These are phyloP conservation scores for Graphiopsis chlorocephala DNA, from an alignment of 2,329 filamentous ascomycete genomes.

Conservation along the genomic window DNA sequence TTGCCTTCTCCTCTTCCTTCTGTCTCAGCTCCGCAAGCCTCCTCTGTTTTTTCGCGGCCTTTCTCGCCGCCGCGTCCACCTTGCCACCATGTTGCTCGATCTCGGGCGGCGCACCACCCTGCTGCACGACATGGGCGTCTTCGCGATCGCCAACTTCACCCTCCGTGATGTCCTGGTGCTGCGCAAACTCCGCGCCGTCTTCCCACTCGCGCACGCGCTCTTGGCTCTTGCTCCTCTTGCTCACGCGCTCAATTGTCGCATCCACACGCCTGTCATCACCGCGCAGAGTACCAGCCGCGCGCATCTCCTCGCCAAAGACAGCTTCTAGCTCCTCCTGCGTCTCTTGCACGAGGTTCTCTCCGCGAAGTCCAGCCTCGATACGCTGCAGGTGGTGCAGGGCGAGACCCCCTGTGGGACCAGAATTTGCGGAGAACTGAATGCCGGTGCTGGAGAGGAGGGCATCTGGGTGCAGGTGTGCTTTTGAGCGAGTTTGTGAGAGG, in stretches of 20 bases:
- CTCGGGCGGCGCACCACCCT: slow-evolving; percentile 32
- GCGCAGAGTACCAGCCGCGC: slow-evolving; percentile 5
- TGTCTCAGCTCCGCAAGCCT: slow-evolving; percentile 39
- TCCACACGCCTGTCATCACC: slow-evolving; percentile 30
- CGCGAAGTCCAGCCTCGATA: slow-evolving; percentile 51
- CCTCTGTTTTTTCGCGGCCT: slow-evolving; percentile 55
- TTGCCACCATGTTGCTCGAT: slow-evolving; percentile 28
- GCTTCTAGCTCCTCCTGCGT: slow-evolving; percentile 34
- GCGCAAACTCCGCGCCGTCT: slow-evolving; percentile 44
- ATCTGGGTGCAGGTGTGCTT: slow-evolving; percentile 50
- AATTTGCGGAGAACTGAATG: slow-evolving; percentile 41
- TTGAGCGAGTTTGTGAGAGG: slow-evolving; percentile 38
- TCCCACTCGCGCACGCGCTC: slow-evolving; percentile 36
- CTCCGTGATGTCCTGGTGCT: slow-evolving; percentile 39
- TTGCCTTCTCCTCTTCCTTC: slow-evolving; percentile 27
- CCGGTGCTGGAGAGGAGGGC: slow-evolving; percentile 43
- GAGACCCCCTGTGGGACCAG: slow-evolving; percentile 46
- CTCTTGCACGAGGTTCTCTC: slow-evolving; percentile 49
- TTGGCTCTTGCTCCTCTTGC: slow-evolving; percentile 23
- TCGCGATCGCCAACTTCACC: slow-evolving; percentile 41
- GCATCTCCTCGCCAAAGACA: slow-evolving; percentile 36
- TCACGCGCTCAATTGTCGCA: slow-evolving; percentile 33
- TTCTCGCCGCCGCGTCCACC: slow-evolving; percentile 53
- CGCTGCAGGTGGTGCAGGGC: slow-evolving; percentile 53
- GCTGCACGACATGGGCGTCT: slow-evolving; percentile 26